A percentile compares a stretch with the other conserved stretches of the same genome.
Evolutionary conservation across 2,329 filamentous ascomycete species (phyloP).

Genomic region (Tolypocladium paradoxum): DNA sequence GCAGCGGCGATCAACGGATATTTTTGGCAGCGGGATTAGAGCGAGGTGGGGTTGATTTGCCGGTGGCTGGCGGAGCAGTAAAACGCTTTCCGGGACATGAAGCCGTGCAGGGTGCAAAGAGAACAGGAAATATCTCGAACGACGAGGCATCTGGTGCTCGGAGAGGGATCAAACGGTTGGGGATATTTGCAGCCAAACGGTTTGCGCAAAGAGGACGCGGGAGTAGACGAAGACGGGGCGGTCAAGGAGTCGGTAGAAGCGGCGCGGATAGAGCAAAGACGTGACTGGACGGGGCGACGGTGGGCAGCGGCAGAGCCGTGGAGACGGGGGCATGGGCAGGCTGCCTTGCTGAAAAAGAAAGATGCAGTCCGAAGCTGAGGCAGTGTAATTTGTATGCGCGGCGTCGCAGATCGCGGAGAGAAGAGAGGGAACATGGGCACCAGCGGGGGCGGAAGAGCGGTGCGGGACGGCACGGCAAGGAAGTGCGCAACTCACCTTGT

Average conservation of each 20-base stretch:
- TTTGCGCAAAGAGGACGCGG: background rate
- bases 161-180: background rate
- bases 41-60: background rate
- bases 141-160: background rate
- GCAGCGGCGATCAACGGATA: background rate
- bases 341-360: background rate
- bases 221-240: background rate
- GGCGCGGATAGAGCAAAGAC: background rate
- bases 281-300: background rate
- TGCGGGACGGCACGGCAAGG: background rate
- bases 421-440: background rate
- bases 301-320: background rate
- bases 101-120: background rate
- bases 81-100: background rate
- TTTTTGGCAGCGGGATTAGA: background rate
- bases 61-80: background rate
- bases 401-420: background rate
- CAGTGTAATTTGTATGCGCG: background rate
- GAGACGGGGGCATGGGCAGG: background rate
- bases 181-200: background rate
- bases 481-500: background rate
- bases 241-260: background rate
- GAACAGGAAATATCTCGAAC: background rate
- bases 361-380: background rate
- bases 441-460: background rate